Conservation (phyloP, 1,284 basidiomycete genomes). For the Marasmius oreades region DNA sequence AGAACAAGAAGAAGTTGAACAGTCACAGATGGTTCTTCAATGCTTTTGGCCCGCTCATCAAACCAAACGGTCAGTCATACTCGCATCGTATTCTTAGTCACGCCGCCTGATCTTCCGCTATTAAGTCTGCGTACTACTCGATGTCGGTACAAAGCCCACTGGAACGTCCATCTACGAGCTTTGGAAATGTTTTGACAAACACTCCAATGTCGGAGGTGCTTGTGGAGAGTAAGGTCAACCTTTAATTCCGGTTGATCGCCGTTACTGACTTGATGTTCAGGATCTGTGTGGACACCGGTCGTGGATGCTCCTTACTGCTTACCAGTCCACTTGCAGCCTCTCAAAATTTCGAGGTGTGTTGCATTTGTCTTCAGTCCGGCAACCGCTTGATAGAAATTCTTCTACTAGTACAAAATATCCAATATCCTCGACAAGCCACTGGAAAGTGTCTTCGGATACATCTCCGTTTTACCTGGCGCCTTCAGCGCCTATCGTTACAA, state of each 20-base stretch:
- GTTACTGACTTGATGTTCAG: slow-evolving; percentile 29
- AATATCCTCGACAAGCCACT: slow-evolving; percentile 92
- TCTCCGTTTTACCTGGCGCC: slow-evolving; percentile 86
- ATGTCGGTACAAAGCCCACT: slow-evolving; percentile 93
- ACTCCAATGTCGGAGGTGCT: slow-evolving; percentile 88
- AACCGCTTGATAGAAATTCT: slow-evolving; percentile 9
- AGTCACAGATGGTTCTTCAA: slow-evolving; percentile 98
- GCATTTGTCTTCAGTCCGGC: not conserved
- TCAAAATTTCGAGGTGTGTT: slow-evolving; percentile 79
- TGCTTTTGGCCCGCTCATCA: slow-evolving; percentile 85
- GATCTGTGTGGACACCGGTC: slow-evolving; percentile 83
- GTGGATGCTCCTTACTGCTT: slow-evolving; percentile 75
- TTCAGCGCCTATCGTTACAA: slow-evolving; percentile 92
- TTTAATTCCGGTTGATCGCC: not conserved
- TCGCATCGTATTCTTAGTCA: slow-evolving; percentile 1
- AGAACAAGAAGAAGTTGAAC: slow-evolving; percentile 95
- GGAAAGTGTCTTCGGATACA: slow-evolving; percentile 90
- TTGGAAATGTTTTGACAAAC: slow-evolving; percentile 95
- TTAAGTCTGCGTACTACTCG: slow-evolving; percentile 79
- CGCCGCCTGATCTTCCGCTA: slow-evolving; percentile 5
- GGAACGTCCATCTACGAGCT: slow-evolving; percentile 93
- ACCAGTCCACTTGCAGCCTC: slow-evolving; percentile 87
- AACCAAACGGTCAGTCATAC: slow-evolving; percentile 64
- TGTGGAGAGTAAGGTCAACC: slow-evolving; percentile 79
- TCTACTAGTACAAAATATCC: slow-evolving; percentile 79